A percentile compares a stretch with the other conserved stretches of the same genome.
These are phyloP conservation scores for Phytophthora pisi DNA, from an alignment of 352 stramenopile species.

Conservation along the genomic window DNA sequence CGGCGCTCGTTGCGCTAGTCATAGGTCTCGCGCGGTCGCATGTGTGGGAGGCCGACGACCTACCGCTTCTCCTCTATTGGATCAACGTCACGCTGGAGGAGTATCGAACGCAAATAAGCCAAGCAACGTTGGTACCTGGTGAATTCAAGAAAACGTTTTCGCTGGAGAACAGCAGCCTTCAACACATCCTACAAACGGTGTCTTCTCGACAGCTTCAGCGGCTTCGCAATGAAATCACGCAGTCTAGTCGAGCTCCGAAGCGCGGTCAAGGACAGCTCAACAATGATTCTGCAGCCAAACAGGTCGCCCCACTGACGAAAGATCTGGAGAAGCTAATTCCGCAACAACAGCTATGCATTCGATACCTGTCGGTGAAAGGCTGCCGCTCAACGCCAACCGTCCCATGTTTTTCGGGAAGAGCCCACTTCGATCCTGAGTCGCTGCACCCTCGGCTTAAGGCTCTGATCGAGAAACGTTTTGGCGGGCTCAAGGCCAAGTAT, in stretches of 20 bases:
- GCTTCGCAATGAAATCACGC: conserved; percentile 1
- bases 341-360: no score
- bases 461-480: no score
- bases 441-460: no score
- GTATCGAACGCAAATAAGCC: neutral
- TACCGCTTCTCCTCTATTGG: conserved; percentile 7
- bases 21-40: neutral
- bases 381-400: no score
- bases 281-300: neutral
- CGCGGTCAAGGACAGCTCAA: neutral
- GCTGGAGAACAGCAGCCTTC: conserved; percentile 1
- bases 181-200: conserved; percentile 6
- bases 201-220: conserved; percentile 2
- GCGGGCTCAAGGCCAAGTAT: no score
- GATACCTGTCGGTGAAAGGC: no score
- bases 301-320: neutral
- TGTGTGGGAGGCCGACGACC: neutral
- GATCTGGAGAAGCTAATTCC: no score
- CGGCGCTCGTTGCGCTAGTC: conserved; percentile 1
- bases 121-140: conserved; percentile 1
- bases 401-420: no score
- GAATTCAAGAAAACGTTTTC: conserved; percentile 3
- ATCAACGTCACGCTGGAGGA: conserved; percentile 11
- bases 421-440: no score
- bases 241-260: neutral